These are phyloP conservation scores for Chaetomium tenue DNA, from an alignment of 495 filamentous ascomycete genomes.

Conservation along the genomic window DNA sequence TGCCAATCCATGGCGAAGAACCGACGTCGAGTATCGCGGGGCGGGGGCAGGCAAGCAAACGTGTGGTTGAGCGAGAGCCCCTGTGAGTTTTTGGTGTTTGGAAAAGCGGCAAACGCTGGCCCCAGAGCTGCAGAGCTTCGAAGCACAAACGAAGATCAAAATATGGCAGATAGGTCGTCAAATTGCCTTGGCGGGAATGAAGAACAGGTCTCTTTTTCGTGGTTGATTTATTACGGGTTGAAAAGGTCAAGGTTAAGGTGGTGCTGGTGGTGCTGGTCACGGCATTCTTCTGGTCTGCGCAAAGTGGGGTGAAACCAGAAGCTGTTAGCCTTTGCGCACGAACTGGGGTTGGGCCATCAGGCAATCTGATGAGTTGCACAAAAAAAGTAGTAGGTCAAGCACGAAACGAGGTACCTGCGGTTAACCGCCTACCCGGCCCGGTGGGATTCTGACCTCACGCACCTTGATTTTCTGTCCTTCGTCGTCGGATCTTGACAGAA, in stretches of 20 bases:
- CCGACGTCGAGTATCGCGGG: slow-evolving; percentile 8
- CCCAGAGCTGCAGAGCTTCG: not conserved
- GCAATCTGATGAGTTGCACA: slow-evolving; percentile 5
- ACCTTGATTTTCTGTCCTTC: not conserved
- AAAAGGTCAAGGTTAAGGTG: slow-evolving; percentile 3
- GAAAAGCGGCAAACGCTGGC: not conserved
- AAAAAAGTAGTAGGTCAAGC: slow-evolving; percentile 10
- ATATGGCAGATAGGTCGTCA: not conserved
- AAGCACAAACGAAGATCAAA: not conserved
- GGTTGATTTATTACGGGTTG: slow-evolving; percentile 7
- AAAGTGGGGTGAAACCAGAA: slow-evolving; percentile 23
- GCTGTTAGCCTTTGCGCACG: slow-evolving; percentile 17
- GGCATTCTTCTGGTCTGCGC: slow-evolving; percentile 21
- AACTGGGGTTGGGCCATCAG: slow-evolving; percentile 7
- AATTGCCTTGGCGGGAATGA: not conserved
- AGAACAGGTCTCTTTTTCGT: not conserved
- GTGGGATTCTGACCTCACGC: slow-evolving; percentile 1
- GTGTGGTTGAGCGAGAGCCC: slow-evolving; percentile 4
- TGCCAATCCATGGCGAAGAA: slow-evolving; percentile 78
- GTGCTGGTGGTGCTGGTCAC: slow-evolving; percentile 21
- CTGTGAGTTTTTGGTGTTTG: not conserved
- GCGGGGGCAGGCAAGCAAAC: slow-evolving; percentile 7
- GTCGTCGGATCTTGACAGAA: slow-evolving; percentile 5
- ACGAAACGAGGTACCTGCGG: slow-evolving; percentile 9
- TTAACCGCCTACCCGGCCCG: not conserved